Percentiles rank a stretch among this genome's conserved stretches.
These are phyloP conservation scores for Globisporangium iwayamae DNA, from an alignment of 352 stramenopile species.

Conservation along the genomic window DNA sequence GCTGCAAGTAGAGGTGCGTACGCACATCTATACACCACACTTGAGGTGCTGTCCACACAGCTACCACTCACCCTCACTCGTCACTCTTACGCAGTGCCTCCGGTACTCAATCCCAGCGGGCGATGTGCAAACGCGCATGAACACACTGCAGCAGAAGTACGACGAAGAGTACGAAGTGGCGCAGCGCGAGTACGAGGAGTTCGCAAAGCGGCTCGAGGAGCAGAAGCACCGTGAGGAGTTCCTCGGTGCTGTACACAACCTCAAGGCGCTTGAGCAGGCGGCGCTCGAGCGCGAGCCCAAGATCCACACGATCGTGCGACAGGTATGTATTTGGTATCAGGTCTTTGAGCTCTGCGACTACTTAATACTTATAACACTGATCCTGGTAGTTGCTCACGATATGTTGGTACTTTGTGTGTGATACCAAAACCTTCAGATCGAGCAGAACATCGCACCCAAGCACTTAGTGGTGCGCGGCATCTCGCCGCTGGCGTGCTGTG, in stretches of 20 bases:
- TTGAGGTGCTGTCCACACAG: background rate
- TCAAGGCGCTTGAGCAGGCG: slow-evolving; percentile 33
- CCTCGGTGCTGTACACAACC: slow-evolving; percentile 31
- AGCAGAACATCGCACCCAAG: slow-evolving; percentile 41
- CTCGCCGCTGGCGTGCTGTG: slow-evolving; percentile 49
- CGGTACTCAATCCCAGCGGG: slow-evolving; percentile 46
- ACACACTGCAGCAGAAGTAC: slow-evolving; percentile 52
- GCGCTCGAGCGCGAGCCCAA: slow-evolving; percentile 44
- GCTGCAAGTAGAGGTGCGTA: slow-evolving; percentile 49
- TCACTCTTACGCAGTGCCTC: slow-evolving; percentile 27
- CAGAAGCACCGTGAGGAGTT: slow-evolving; percentile 49
- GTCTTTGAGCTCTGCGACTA: background rate
- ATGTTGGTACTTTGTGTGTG: background rate
- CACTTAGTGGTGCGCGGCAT: slow-evolving; percentile 46
- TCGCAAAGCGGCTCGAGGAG: slow-evolving; percentile 32
- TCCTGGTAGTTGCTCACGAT: background rate
- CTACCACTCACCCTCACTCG: background rate
- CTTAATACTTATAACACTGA: background rate
- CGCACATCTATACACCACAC: background rate
- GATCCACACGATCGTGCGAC: slow-evolving; percentile 39
- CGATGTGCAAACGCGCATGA: slow-evolving; percentile 39
- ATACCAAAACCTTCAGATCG: slow-evolving; percentile 26
- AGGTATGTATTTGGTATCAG: slow-evolving; percentile 18
- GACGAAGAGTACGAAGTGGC: slow-evolving; percentile 55
- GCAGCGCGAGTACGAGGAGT: slow-evolving; percentile 33